phyloP scores from a whole-genome alignment of 306 rosid species.

The Acmispon strigosus region DNA sequence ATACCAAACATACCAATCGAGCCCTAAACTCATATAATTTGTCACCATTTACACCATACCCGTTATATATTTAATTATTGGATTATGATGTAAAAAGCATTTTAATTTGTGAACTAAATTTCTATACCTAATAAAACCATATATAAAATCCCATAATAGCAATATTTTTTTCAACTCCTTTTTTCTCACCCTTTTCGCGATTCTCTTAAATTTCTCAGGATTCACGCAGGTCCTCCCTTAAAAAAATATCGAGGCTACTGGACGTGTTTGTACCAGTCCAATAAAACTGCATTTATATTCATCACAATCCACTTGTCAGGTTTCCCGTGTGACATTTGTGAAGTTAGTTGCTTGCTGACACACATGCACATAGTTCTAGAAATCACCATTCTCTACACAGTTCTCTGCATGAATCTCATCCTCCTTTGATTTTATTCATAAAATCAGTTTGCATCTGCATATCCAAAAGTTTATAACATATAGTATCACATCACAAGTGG shows the following conservation, averaged over 20 bases:
- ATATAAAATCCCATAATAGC: no score
- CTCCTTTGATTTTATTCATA: not conserved
- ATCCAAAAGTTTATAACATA: not conserved
- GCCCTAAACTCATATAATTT: no score
- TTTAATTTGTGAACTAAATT: no score
- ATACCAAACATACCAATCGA: no score
- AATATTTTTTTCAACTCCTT: no score
- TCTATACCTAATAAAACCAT: no score
- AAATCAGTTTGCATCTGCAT: not conserved
- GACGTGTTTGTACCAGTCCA: not conserved
- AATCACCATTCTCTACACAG: not conserved
- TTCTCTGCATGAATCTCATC: not conserved
- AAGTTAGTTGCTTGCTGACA: slow-evolving; percentile 6
- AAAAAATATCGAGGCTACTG: not conserved
- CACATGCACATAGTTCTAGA: not conserved
- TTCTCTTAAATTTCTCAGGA: not conserved
- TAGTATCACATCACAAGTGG: not conserved
- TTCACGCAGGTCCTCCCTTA: not conserved
- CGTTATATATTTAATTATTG: no score
- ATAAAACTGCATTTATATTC: not conserved
- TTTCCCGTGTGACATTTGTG: slow-evolving; percentile 17
- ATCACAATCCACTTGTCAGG: slow-evolving; percentile 3
- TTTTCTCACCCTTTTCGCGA: not conserved
- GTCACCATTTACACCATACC: no score
- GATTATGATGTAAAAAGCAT: no score